Percentiles rank a stretch among this genome's conserved stretches.
These are phyloP conservation scores for Trichophaea hybrida DNA, from an alignment of 2,329 filamentous ascomycete species.

Conservation along the genomic window DNA sequence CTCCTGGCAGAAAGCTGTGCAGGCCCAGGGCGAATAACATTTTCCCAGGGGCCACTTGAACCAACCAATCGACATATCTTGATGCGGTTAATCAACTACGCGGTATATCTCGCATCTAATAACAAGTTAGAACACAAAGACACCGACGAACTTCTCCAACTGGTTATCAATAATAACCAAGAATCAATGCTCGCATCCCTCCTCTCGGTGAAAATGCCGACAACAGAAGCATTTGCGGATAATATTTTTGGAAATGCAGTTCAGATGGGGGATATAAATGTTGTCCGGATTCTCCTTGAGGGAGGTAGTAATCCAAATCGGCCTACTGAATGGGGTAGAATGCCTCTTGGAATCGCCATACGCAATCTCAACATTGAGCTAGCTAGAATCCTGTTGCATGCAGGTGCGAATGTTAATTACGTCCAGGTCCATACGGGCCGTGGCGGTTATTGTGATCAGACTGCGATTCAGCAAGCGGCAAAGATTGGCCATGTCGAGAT, in stretches of 20 bases:
- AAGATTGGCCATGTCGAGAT: neutral
- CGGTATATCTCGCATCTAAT: neutral
- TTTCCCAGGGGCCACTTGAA: neutral
- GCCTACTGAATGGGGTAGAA: neutral
- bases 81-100: neutral
- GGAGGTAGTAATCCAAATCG: neutral
- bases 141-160: neutral
- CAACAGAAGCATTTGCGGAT: neutral
- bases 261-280: neutral
- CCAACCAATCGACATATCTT: neutral
- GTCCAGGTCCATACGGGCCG: no score
- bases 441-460: no score
- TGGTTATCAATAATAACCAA: neutral
- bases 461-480: no score
- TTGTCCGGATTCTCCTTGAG: neutral
- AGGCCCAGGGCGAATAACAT: neutral
- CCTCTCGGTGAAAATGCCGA: neutral
- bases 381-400: neutral
- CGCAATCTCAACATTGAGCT: neutral
- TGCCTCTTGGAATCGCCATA: no score
- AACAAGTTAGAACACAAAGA: neutral
- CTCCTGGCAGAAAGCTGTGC: neutral
- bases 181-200: neutral
- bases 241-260: neutral
- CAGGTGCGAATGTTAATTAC: constrained; percentile 4